phyloP scores from a whole-genome alignment of 805 yeast species.

The Monosporozyma siamensis region DNA sequence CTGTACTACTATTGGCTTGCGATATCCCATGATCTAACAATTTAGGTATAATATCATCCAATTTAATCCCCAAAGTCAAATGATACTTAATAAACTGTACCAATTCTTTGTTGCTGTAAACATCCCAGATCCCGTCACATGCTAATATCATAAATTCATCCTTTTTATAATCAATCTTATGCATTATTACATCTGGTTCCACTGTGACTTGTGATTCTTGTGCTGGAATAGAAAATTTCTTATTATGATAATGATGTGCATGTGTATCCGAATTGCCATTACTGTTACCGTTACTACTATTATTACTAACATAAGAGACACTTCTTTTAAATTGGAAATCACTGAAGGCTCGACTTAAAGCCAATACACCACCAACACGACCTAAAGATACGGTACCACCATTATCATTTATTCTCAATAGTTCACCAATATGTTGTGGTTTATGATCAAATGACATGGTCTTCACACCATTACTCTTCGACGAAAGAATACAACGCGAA shows the following conservation, averaged over 20 bases:
- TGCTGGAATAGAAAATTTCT: slow-evolving; percentile 31
- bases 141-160: slow-evolving; percentile 69
- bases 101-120: slow-evolving; percentile 48
- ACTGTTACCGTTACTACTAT: slow-evolving; percentile 12
- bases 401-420: slow-evolving; percentile 80
- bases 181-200: slow-evolving; percentile 65
- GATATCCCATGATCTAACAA: slow-evolving; percentile 57
- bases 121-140: slow-evolving; percentile 83
- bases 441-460: slow-evolving; percentile 72
- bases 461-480: slow-evolving; percentile 47
- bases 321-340: slow-evolving; percentile 49
- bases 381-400: slow-evolving; percentile 92
- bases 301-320: slow-evolving; percentile 11
- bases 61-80: slow-evolving; percentile 45
- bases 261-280: background rate
- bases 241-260: slow-evolving; percentile 1
- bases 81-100: slow-evolving; percentile 47
- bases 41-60: slow-evolving; percentile 50
- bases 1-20: slow-evolving; percentile 65
- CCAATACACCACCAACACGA: slow-evolving; percentile 91
- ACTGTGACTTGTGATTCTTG: slow-evolving; percentile 75
- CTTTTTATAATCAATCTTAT: slow-evolving; percentile 32
- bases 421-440: slow-evolving; percentile 91
- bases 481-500: slow-evolving; percentile 52
- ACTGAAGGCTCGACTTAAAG: slow-evolving; percentile 84